Conservation (phyloP, 1,284 basidiomycete species). For the Agaricales sp. region DNA sequence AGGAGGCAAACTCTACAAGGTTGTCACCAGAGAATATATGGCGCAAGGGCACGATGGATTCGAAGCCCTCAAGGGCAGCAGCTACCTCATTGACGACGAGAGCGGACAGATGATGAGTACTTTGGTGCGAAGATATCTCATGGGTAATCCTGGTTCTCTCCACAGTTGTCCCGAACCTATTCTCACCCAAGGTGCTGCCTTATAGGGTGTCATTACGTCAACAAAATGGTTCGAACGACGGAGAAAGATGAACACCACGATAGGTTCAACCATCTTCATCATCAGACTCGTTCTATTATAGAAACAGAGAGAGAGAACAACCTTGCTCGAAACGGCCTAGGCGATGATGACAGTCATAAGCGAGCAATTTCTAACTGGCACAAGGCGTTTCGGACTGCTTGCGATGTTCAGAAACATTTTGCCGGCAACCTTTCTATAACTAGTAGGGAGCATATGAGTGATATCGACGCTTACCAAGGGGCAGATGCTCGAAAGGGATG, state of each 20-base stretch:
- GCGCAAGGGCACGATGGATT: conserved; percentile 80
- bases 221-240: conserved; percentile 38
- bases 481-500: background rate
- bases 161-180: background rate
- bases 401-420: background rate
- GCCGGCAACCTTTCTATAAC: background rate
- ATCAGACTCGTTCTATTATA: background rate
- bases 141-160: conserved; percentile 45
- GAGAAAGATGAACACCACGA: conserved; percentile 10
- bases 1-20: conserved; percentile 54
- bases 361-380: background rate
- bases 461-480: background rate
- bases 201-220: conserved; percentile 58
- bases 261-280: background rate
- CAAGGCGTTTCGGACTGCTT: background rate
- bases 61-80: conserved; percentile 51
- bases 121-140: conserved; percentile 77
- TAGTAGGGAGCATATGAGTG: background rate
- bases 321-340: background rate
- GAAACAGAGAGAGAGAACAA: background rate
- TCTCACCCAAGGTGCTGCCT: conserved; percentile 2
- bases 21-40: conserved; percentile 74
- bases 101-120: conserved; percentile 73
- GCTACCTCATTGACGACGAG: conserved; percentile 78
- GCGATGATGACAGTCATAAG: background rate